These are phyloP conservation scores for Chytriomyces sp. DNA, from an alignment of 192 early-diverging fungal species.

Conservation along the genomic window DNA sequence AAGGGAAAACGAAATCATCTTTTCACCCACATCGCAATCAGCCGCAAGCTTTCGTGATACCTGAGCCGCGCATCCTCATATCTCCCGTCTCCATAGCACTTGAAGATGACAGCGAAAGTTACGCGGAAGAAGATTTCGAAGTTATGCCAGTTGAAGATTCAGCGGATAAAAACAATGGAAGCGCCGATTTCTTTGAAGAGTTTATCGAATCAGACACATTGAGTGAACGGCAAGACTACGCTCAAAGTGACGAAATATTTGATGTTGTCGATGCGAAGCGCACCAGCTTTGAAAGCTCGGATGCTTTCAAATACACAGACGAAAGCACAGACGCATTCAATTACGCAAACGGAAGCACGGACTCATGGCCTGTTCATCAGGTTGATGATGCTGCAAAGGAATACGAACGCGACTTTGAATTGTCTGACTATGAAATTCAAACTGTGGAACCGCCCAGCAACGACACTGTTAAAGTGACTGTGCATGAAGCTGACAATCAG, in stretches of 20 bases:
- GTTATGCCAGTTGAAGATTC: neutral
- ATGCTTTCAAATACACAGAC: neutral
- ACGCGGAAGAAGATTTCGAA: constrained; percentile 7
- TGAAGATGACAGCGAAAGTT: neutral
- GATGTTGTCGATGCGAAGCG: neutral
- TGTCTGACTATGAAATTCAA: neutral
- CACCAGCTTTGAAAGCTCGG: neutral
- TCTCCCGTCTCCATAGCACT: too few relatives aligned
- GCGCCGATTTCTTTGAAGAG: constrained; percentile 5
- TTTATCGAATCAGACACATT: neutral
- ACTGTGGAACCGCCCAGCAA: neutral
- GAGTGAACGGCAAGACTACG: neutral
- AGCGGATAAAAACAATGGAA: neutral
- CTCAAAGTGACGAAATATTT: neutral
- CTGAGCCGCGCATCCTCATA: too few relatives aligned
- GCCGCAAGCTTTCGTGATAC: too few relatives aligned
- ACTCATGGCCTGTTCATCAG: neutral
- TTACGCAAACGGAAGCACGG: neutral
- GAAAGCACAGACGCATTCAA: neutral
- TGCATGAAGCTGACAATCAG: neutral
- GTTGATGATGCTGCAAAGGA: neutral
- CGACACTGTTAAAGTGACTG: neutral
- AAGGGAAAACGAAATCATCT: too few relatives aligned
- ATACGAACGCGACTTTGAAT: neutral
- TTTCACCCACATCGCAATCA: too few relatives aligned